Evolutionary conservation across 768 basidiomycete species (phyloP).

Genomic region (Neoboletus magnificus): DNA sequence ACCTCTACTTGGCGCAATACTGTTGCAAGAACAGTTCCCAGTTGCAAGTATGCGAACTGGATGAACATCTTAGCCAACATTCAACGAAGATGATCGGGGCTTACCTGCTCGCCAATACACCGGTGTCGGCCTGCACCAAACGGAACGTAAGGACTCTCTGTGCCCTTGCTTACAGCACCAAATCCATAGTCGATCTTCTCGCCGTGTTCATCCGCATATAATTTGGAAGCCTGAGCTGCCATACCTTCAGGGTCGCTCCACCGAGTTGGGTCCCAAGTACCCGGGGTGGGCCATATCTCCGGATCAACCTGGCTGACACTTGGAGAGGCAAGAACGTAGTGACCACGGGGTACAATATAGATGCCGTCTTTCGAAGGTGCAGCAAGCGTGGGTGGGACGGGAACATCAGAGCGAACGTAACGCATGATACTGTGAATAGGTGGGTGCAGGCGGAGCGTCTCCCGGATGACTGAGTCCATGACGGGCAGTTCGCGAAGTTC

Average conservation of each 20-base stretch:
- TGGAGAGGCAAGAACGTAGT: constrained; percentile 87
- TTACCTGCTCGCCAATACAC: constrained; percentile 87
- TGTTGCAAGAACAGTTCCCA: constrained; percentile 78
- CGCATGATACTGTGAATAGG: constrained; percentile 97
- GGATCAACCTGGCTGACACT: constrained; percentile 88
- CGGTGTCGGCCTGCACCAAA: constrained; percentile 96
- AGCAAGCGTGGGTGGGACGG: constrained; percentile 76
- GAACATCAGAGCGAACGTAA: constrained; percentile 81
- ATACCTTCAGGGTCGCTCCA: constrained; percentile 87
- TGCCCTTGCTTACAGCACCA: constrained; percentile 93
- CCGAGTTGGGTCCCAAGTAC: constrained; percentile 72
- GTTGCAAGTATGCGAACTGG: constrained; percentile 92
- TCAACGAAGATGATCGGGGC: constrained; percentile 11
- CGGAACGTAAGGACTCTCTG: constrained; percentile 93
- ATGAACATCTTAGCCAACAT: background rate
- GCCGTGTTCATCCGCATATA: constrained; percentile 69
- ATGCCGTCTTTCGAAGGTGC: constrained; percentile 69
- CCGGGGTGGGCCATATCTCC: constrained; percentile 69
- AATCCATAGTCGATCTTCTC: constrained; percentile 97
- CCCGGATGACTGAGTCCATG: constrained; percentile 87
- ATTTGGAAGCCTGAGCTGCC: constrained; percentile 72
- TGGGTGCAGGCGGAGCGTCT: constrained; percentile 90
- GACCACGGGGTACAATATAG: constrained; percentile 86
- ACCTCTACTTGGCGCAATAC: constrained; percentile 77
- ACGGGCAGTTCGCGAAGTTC: constrained; percentile 80